Evolutionary conservation across 495 filamentous ascomycete species (phyloP).

Genomic region (Lindgomyces ingoldianus): DNA sequence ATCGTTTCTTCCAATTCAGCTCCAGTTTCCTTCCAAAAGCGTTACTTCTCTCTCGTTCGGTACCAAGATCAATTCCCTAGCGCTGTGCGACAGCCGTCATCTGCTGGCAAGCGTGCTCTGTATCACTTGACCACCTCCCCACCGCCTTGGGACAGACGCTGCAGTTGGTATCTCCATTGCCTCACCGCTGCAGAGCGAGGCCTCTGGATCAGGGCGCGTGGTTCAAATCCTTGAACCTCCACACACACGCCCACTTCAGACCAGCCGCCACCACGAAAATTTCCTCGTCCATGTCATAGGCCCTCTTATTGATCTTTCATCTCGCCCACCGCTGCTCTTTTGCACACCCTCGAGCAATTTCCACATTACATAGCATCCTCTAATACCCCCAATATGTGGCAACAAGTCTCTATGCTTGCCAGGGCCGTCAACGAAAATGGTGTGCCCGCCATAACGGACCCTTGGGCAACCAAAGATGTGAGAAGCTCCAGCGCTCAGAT

Average conservation of each 20-base stretch:
- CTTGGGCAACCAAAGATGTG: constrained; percentile 52
- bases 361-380: background rate
- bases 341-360: background rate
- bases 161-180: constrained; percentile 7
- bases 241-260: background rate
- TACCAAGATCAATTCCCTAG: constrained; percentile 13
- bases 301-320: constrained; percentile 19
- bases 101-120: constrained; percentile 27
- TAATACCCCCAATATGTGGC: constrained; percentile 13
- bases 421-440: constrained; percentile 21
- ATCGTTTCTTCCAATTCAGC: background rate
- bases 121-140: constrained; percentile 23
- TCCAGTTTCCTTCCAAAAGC: background rate
- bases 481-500: constrained; percentile 31
- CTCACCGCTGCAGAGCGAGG: constrained; percentile 4
- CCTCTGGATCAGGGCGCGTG: background rate
- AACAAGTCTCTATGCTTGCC: constrained; percentile 18
- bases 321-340: constrained; percentile 7
- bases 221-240: background rate
- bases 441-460: constrained; percentile 26
- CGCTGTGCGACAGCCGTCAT: constrained; percentile 12
- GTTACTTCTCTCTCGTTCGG: constrained; percentile 12
- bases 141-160: constrained; percentile 16
- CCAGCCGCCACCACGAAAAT: constrained; percentile 1
- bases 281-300: background rate